A percentile compares a stretch with the other conserved stretches of the same genome.
Conservation (phyloP, 371 early-diverging fungal genomes). For the Fennellomyces sp. region DNA sequence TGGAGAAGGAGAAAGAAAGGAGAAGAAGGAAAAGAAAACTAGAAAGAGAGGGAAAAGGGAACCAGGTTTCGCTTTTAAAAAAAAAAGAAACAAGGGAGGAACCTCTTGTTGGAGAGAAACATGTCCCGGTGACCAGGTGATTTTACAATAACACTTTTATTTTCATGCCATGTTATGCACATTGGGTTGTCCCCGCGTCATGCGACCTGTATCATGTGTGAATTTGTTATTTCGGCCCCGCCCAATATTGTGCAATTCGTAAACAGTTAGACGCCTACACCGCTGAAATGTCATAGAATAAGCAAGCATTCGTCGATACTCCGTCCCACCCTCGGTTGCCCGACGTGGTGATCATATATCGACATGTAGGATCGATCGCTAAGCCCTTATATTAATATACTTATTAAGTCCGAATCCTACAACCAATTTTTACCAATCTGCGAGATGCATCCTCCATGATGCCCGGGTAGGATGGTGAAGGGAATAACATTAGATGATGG, state of each 20-base stretch:
- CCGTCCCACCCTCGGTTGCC: slow-evolving; percentile 96
- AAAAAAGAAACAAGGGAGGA: neutral
- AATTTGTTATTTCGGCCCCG: too few relatives aligned
- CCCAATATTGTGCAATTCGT: neutral
- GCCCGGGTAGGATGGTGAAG: slow-evolving; percentile 51
- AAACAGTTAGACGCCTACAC: neutral
- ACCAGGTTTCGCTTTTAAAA: neutral
- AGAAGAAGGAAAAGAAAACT: slow-evolving; percentile 8
- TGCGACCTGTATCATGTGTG: slow-evolving; percentile 6
- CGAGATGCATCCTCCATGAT: slow-evolving; percentile 79
- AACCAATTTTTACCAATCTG: slow-evolving; percentile 69
- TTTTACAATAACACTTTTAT: slow-evolving; percentile 8
- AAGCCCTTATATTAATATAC: neutral
- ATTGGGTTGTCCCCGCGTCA: neutral
- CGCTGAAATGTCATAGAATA: slow-evolving; percentile 77
- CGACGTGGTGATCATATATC: slow-evolving; percentile 85
- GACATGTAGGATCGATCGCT: slow-evolving; percentile 73
- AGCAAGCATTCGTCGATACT: slow-evolving; percentile 74
- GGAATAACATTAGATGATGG: slow-evolving; percentile 35
- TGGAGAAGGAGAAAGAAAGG: slow-evolving; percentile 11
- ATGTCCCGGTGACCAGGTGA: slow-evolving; percentile 16
- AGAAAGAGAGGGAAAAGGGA: neutral
- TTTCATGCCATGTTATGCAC: neutral
- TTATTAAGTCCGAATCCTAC: too few relatives aligned
- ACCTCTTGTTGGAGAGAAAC: neutral